Base-by-base conservation (phyloP, 2,329 filamentous ascomycete genomes). In the Myotisia sp. region DNA sequence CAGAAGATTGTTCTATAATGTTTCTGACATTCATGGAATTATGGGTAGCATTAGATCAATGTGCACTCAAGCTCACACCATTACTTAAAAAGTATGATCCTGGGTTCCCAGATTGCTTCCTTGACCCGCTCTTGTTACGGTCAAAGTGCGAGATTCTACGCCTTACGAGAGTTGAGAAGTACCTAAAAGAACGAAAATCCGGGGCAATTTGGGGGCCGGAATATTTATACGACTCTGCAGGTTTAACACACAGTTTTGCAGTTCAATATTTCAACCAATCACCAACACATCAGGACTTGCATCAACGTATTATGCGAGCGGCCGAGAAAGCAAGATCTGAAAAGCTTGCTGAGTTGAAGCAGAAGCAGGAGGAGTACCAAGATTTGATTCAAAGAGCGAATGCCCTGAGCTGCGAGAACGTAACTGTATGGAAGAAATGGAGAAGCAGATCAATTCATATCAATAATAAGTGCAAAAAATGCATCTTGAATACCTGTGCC, bases 1-100 rank as follows among this genome's bases (percentile, higher is more conserved):
- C 71, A 0, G 61, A 68, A 39, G 52, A 51, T 0, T 44, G 55
- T 0, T 78, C 74, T 0, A 40, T 64, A 3, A 74, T 75, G 65
- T 38, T 73, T 3, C 54, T 79, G 0, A 69, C 65, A 0, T 42
- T 68, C 0, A 42, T 73, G 2, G 70, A 76, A 35, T 47, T 78
- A 0, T 79, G 74, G 74, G 47, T 70, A 4, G 68, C 66, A 0
- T 62, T 66, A 19, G 73, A 78, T 41, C 64, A 54, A 29, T 53
- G 57, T 2, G 63, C 64, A 1, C 51, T 58, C 2, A 7, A 34
- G 1, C 37, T 51, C 0, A 53, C 59, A n/a, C 52, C 59, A 0
- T 39, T 70, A 4, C 44, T 77, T 0, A 5, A 4, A 0, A 47
- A 69, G 0, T 77, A 71, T 39, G 46, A 59, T 5, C 56, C 65